Base-by-base conservation (phyloP, 2,329 filamentous ascomycete genomes). In the Fusarium sp. region DNA sequence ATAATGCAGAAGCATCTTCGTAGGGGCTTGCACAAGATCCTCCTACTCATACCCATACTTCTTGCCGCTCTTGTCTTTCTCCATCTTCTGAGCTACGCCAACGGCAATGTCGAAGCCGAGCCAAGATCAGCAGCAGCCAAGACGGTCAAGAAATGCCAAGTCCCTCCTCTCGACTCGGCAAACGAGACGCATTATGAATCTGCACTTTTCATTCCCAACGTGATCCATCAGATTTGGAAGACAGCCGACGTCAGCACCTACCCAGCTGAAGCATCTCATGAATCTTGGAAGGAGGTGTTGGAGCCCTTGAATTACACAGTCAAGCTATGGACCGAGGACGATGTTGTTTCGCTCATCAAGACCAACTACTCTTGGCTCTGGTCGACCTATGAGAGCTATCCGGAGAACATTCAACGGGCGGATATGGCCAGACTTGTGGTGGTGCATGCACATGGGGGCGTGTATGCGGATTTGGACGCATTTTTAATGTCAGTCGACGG, bases 211-310 rank as follows among this genome's bases (percentile, higher is more conserved):
- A 65, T 65, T 16, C 63, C 63, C 13, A 61, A 61, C 11, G 41
- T 65, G 13, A 27, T 65, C 4, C 63, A 65, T 29, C 63, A 65
- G 24, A 65, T 59, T n/a, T 65, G 63, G 63, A 65, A 65, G 20
- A 60, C 63, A 10, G 31, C 29, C 22, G 63, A 65, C 9, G n/a
- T 65, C 33, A n/a, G 9, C 3, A 33, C 63, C 1, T 65, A 65
- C 41, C 43, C 63, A 1, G 59, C 37, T 16, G n/a, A 50, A 39
- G 54, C 63, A 22, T 65, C 63, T 24, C 54, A 65, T 6, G 14
- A 37, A 4, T 31, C 20, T 14, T 65, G 63, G 63, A 61, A 60
- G 63, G 11, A n/a, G 6, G 27, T 18, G 0, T 10, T 33, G 3
- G 63, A 61, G 7, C 56, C 54, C 5, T 31, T 52, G 5, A 61